A percentile compares a stretch with the other conserved stretches of the same genome.
Evolutionary conservation across 2,329 filamentous ascomycete genomes (phyloP).

Genomic region (Exophiala aquamarina): DNA sequence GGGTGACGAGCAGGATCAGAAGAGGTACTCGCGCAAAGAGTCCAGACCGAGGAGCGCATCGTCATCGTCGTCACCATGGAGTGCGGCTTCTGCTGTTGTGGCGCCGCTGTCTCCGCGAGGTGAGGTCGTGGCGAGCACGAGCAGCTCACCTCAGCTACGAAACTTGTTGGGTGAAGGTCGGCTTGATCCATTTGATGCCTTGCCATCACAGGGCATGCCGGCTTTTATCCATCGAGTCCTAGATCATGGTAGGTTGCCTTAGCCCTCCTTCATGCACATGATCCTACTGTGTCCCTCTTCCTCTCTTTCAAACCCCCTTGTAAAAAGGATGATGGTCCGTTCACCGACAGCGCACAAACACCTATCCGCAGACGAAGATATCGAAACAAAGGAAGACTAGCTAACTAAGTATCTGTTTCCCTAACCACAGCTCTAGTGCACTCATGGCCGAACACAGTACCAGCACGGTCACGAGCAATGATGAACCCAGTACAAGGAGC

Average conservation of each 20-base stretch:
- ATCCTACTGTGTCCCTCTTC: too few species aligned
- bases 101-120: too few species aligned
- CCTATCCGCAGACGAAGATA: too few species aligned
- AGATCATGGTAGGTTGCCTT: constrained; percentile 10
- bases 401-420: background rate
- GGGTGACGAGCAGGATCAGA: too few species aligned
- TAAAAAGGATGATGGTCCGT: background rate
- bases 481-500: constrained; percentile 18
- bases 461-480: background rate
- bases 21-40: too few species aligned
- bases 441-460: constrained; percentile 22
- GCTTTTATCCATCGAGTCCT: constrained; percentile 17
- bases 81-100: too few species aligned
- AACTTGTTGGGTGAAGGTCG: constrained; percentile 13
- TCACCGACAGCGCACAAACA: background rate
- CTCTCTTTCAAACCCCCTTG: background rate
- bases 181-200: constrained; percentile 19
- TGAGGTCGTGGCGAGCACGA: too few species aligned
- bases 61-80: too few species aligned
- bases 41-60: too few species aligned
- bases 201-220: constrained; percentile 8
- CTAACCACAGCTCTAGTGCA: constrained; percentile 7
- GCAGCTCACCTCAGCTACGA: too few species aligned
- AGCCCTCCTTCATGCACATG: too few species aligned
- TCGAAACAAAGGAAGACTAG: too few species aligned